phyloP scores from a whole-genome alignment of 2,329 filamentous ascomycete genomes.

The Aspergillus ochraceus region DNA sequence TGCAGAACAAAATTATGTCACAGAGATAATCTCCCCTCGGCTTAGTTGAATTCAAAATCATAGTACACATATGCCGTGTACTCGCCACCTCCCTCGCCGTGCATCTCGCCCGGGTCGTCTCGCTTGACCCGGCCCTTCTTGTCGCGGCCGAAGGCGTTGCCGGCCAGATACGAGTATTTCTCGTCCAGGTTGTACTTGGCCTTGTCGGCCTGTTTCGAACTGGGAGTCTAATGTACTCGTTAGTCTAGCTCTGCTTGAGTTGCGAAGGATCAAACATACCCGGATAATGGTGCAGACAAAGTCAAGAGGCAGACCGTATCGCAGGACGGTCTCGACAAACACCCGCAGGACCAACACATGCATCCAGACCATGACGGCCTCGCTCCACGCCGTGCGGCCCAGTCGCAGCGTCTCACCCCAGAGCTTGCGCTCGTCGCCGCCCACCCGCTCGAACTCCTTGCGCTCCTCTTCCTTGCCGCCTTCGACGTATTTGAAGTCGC shows the following conservation, averaged over 20 bases:
- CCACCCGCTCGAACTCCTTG: conserved; percentile 78
- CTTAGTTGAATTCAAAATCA: conserved; percentile 74
- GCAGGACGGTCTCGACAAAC: conserved; percentile 96
- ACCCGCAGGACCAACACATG: conserved; percentile 88
- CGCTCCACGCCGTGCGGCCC: conserved; percentile 89
- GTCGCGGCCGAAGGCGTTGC: conserved; percentile 90
- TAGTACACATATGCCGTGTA: conserved; percentile 98
- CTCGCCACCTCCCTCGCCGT: conserved; percentile 71
- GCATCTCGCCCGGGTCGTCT: conserved; percentile 88
- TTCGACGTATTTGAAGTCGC: conserved; percentile 90
- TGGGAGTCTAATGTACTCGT: conserved; percentile 61
- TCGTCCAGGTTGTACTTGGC: conserved; percentile 76
- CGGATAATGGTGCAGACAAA: conserved; percentile 83
- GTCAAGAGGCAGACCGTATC: conserved; percentile 88
- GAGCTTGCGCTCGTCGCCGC: conserved; percentile 83
- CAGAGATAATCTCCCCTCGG: conserved; percentile 4
- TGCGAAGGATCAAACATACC: conserved; percentile 54
- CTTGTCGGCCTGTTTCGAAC: conserved; percentile 75
- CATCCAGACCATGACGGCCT: conserved; percentile 93
- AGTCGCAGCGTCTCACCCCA: conserved; percentile 89
- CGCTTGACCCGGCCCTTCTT: conserved; percentile 91
- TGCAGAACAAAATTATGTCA: neutral
- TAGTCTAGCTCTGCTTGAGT: conserved; percentile 3
- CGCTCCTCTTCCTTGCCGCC: conserved; percentile 87
- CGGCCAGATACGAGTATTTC: conserved; percentile 86